Evolutionary conservation across 352 stramenopile species (phyloP).

Genomic region (Phytophthora quininea): DNA sequence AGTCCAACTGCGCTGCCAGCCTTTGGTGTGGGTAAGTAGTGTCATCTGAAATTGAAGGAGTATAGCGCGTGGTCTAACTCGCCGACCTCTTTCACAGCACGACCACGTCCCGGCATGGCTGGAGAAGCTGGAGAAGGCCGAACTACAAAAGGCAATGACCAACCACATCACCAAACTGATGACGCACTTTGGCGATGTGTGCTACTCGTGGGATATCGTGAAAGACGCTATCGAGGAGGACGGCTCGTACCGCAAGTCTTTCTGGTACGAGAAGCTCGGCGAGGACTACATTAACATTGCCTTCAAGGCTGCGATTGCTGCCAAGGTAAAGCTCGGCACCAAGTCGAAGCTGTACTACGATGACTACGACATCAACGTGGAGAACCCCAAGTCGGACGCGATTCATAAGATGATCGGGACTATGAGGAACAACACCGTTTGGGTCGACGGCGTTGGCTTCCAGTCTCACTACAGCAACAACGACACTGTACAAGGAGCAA

Average conservation of each 20-base stretch:
- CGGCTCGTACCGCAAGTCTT: conserved; percentile 36
- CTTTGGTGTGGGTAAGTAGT: conserved; percentile 35
- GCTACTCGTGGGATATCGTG: conserved; percentile 32
- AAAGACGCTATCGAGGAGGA: conserved; percentile 35
- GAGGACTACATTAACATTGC: conserved; percentile 38
- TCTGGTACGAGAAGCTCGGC: conserved; percentile 45
- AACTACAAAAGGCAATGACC: conserved; percentile 32
- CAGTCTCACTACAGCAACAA: conserved; percentile 40
- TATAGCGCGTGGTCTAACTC: background rate
- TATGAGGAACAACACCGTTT: conserved; percentile 23
- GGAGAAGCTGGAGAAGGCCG: conserved; percentile 32
- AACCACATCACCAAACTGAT: conserved; percentile 44
- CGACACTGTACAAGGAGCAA: conserved; percentile 15
- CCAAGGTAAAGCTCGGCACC: conserved; percentile 34
- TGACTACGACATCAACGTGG: conserved; percentile 34
- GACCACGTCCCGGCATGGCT: conserved; percentile 42
- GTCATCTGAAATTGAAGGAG: background rate
- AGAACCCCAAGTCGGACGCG: conserved; percentile 42
- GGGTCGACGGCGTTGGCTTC: conserved; percentile 38
- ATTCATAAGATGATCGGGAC: conserved; percentile 26
- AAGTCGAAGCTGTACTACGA: conserved; percentile 31
- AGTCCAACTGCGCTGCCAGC: conserved; percentile 32
- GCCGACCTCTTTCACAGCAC: conserved; percentile 21
- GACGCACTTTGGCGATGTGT: conserved; percentile 41
- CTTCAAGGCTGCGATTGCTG: conserved; percentile 36